Evolutionary conservation across 371 early-diverging fungal species (phyloP), one percentile per base, ranked within the genome.

Genomic region (Umbelopsis sp.): DNA sequence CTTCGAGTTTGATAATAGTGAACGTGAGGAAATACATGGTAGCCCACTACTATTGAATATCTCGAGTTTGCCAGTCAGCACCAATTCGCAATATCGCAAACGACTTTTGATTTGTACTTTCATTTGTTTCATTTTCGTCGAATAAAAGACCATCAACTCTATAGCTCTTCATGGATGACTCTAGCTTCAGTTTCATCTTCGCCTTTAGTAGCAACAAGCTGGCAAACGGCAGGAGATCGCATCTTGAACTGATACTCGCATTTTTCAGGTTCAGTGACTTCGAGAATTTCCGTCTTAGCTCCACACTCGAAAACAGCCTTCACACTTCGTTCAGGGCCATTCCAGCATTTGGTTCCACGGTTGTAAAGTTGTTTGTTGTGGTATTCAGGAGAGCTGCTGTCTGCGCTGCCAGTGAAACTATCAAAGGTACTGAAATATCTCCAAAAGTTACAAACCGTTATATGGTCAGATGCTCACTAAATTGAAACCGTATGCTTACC

Each of bases 341-440:
- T 94, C 97, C 98, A 97, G 81, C 98, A 98, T 62, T 84, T 80
- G 5, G 84, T 77, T 41, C 98, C 98, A 51, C 86, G 80, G 10
- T 74, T 77, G 74, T 92, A 95, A 53, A 76, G 67, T 70, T 92
- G 94, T 32, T 76, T 67, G 10, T 66, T 70, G 67, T 92, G 90
- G 44, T 78, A 50, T 24, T 78, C 69, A 3, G 71, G 76, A 18
- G 69, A 72, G 25, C 22, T 48, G 52, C 12, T 44, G 18, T 63
- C 73, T 16, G 76, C 76, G 66, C 72, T 73, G 12, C 75, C 74
- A 35, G 68, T 67, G 68, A 77, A 85, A n/a, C 63, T 63, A 8
- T 74, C 73, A 62, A 77, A 76, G 67, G 67, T 69, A 38, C 81
- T 86, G 57, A 18, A 67, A 64, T 50, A n/a, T 20, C 45, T 18